These are phyloP conservation scores for Psilocybe subaeruginosa DNA, from an alignment of 768 basidiomycete species.

Conservation along the genomic window DNA sequence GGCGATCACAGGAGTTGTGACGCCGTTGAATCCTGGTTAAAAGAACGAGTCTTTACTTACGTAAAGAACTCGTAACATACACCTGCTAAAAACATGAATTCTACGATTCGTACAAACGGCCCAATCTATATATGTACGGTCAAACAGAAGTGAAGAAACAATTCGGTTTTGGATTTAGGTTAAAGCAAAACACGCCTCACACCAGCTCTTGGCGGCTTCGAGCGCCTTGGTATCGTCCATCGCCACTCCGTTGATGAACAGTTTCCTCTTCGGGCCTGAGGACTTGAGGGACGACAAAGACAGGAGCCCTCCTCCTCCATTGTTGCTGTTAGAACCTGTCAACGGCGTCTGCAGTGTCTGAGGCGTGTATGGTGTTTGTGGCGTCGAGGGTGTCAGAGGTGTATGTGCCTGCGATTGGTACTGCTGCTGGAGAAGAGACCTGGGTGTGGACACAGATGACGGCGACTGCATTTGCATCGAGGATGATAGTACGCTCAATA, in stretches of 20 bases:
- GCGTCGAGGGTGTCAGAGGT: not conserved
- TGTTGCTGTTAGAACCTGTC: not conserved
- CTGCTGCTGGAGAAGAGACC: not conserved
- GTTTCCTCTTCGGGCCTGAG: slow-evolving; percentile 28
- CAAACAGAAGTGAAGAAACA: no score
- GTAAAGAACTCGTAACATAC: no score
- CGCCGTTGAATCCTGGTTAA: no score
- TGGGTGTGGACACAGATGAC: slow-evolving; percentile 1
- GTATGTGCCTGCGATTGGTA: not conserved
- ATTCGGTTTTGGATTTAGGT: not conserved
- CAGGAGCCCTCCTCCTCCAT: not conserved
- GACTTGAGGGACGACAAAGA: not conserved
- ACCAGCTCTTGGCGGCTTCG: slow-evolving; percentile 37
- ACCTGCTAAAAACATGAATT: no score
- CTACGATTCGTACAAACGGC: no score
- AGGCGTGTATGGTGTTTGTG: not conserved
- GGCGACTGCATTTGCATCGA: not conserved
- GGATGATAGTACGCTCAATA: not conserved
- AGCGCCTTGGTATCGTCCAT: slow-evolving; percentile 26
- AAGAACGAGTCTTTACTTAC: no score
- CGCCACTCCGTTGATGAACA: slow-evolving; percentile 36
- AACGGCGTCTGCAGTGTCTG: not conserved
- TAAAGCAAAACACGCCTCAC: slow-evolving; percentile 27
- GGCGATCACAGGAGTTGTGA: no score
- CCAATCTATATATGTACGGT: no score